Evolutionary conservation across 768 basidiomycete species (phyloP).

Genomic region (Hygrocybe punicea): DNA sequence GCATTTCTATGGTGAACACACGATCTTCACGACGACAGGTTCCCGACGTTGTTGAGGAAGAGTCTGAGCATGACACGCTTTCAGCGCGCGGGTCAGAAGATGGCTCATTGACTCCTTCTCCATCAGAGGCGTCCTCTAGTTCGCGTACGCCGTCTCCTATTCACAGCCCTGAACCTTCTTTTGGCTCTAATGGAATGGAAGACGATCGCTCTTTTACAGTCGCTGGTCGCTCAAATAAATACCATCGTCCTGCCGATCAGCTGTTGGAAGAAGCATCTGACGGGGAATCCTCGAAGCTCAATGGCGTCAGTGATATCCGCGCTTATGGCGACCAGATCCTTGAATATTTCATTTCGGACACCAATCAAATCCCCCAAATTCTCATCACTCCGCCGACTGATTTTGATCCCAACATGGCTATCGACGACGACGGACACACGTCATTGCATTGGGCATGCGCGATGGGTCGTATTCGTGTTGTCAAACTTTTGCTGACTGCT

Average conservation of each 20-base stretch:
- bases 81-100: constrained; percentile 80
- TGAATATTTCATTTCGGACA: constrained; percentile 98
- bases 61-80: constrained; percentile 58
- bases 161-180: constrained; percentile 50
- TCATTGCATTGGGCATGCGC: constrained; percentile 98
- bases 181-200: constrained; percentile 40
- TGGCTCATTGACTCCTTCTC: constrained; percentile 86
- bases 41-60: constrained; percentile 48
- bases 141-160: constrained; percentile 95
- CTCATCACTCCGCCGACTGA: constrained; percentile 85
- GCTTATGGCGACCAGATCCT: constrained; percentile 94
- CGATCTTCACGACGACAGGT: constrained; percentile 59
- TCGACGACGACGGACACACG: constrained; percentile 98
- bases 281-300: constrained; percentile 33
- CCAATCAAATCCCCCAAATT: constrained; percentile 82
- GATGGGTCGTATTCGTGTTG: constrained; percentile 95
- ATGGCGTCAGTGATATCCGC: constrained; percentile 52
- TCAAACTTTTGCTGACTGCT: constrained; percentile 88
- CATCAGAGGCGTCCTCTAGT: constrained; percentile 78
- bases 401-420: constrained; percentile 93
- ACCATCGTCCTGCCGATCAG: constrained; percentile 46
- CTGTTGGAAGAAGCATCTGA: constrained; percentile 46
- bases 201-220: constrained; percentile 38
- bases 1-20: constrained; percentile 45
- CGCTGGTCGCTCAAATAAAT: constrained; percentile 43